phyloP scores from a whole-genome alignment of 257 asterid species.

The Buddleja alternifolia region DNA sequence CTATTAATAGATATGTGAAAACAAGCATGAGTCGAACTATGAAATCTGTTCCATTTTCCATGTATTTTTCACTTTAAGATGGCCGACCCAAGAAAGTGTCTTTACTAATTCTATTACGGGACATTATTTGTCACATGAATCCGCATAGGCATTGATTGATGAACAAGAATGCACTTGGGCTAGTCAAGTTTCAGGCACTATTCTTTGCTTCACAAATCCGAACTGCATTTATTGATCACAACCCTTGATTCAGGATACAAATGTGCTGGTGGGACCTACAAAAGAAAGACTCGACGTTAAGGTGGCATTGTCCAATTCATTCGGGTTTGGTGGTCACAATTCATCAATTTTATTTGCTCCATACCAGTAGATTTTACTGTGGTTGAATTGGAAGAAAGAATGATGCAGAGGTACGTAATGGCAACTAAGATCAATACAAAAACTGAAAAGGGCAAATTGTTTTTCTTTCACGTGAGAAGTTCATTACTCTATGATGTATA shows the following conservation, averaged over 20 bases:
- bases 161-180: constrained; percentile 1
- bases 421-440: constrained; percentile 6
- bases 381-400: constrained; percentile 22
- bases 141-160: not conserved
- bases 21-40: constrained; percentile 7
- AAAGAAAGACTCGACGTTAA: constrained; percentile 69
- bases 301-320: constrained; percentile 82
- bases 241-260: constrained; percentile 49
- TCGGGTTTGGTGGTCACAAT: constrained; percentile 86
- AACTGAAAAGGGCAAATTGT: constrained; percentile 20
- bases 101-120: not conserved
- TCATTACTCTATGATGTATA: too few species aligned
- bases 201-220: constrained; percentile 10
- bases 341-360: constrained; percentile 80
- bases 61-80: not conserved
- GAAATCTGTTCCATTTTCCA: not conserved
- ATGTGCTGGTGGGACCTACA: constrained; percentile 61
- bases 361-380: constrained; percentile 43
- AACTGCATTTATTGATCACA: not conserved
- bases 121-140: not conserved
- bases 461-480: not conserved
- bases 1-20: not conserved
- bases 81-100: constrained; percentile 7
- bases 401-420: constrained; percentile 36
- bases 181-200: not conserved